Evolutionary conservation across 2,329 filamentous ascomycete species (phyloP).

Genomic region (Dothistroma pini): DNA sequence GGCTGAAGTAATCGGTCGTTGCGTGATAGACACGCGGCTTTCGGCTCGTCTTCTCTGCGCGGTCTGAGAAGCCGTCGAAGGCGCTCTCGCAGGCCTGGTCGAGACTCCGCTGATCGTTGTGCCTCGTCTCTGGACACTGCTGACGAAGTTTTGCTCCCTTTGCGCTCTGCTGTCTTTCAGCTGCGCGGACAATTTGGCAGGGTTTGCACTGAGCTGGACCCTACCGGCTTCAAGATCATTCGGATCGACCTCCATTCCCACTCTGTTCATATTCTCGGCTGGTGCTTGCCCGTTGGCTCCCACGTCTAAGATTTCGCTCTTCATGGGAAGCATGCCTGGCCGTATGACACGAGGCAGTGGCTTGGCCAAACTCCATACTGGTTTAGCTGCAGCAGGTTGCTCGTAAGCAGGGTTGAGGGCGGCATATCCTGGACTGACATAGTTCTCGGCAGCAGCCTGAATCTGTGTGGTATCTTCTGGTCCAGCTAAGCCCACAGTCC

Average conservation of each 20-base stretch:
- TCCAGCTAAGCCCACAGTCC: conserved; percentile 20
- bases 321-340: conserved; percentile 50
- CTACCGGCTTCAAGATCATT: conserved; percentile 44
- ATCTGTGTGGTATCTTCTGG: conserved; percentile 21
- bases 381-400: conserved; percentile 46
- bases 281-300: conserved; percentile 22
- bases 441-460: conserved; percentile 24
- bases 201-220: conserved; percentile 38
- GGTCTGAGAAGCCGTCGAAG: conserved; percentile 24
- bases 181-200: conserved; percentile 43
- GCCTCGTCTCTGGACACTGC: conserved; percentile 19
- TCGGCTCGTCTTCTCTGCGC: conserved; percentile 15
- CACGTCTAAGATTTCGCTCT: conserved; percentile 34
- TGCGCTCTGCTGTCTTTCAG: conserved; percentile 46
- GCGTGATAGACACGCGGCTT: conserved; percentile 8
- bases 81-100: conserved; percentile 20
- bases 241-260: conserved; percentile 40
- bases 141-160: conserved; percentile 30
- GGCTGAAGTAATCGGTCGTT: conserved; percentile 23
- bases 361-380: conserved; percentile 54
- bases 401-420: conserved; percentile 55
- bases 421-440: conserved; percentile 52
- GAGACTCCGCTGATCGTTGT: conserved; percentile 18
- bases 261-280: conserved; percentile 23
- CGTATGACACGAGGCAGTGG: conserved; percentile 53